Conservation (phyloP, 179 eudicot species). For the Pouteria campechiana region DNA sequence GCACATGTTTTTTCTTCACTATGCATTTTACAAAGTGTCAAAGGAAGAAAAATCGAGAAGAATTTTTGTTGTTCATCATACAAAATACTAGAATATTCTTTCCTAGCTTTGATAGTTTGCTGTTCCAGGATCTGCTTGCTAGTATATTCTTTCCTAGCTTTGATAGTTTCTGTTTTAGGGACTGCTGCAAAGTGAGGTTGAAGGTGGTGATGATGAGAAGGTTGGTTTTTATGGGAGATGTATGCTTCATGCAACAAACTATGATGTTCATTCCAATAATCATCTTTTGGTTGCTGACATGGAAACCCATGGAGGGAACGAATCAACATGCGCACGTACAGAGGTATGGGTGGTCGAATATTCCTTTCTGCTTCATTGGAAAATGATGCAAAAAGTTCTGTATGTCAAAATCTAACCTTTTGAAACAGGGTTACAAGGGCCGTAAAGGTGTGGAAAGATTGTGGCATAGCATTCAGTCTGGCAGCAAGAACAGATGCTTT, state of each 20-base stretch:
- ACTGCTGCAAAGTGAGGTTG: conserved; percentile 49
- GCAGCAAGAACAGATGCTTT: conserved; percentile 28
- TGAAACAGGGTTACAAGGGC: conserved; percentile 44
- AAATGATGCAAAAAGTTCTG: neutral
- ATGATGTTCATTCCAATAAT: conserved; percentile 7
- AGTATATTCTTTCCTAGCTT: neutral
- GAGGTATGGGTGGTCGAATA: conserved; percentile 25
- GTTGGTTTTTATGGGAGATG: conserved; percentile 51
- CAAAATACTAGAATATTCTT: neutral
- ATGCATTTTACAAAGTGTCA: no score
- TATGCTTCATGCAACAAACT: conserved; percentile 31
- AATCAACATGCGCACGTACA: conserved; percentile 51
- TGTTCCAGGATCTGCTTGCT: no score
- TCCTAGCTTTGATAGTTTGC: neutral
- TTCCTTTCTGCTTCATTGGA: neutral
- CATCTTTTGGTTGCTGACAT: conserved; percentile 10
- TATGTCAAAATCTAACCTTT: conserved; percentile 1
- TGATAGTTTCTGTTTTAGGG: conserved; percentile 29
- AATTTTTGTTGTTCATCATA: no score
- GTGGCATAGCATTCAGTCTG: conserved; percentile 17
- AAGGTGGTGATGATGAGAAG: conserved; percentile 29
- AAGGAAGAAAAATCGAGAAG: no score
- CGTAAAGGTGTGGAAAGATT: conserved; percentile 34
- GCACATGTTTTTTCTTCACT: neutral
- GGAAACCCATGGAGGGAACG: conserved; percentile 16